A percentile compares a stretch with the other conserved stretches of the same genome.
Conservation (phyloP, 768 basidiomycete genomes). For the Coprinellus aureogranulatus region DNA sequence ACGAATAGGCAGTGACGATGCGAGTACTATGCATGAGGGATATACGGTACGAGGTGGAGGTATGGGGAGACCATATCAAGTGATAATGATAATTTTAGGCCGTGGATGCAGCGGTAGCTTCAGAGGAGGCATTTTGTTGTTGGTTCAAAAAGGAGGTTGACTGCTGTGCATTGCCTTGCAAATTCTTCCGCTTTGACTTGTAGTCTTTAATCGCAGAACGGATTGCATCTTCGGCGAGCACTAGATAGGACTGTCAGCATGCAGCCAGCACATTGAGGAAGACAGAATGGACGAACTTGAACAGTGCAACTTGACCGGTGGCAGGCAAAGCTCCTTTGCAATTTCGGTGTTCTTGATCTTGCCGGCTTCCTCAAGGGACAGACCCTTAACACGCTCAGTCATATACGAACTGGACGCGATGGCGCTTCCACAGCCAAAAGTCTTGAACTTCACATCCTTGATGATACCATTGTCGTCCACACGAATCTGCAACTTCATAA, state of each 20-base stretch:
- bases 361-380: conserved; percentile 90
- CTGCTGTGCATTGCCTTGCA: conserved; percentile 37
- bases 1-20: background rate
- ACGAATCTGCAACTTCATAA: conserved; percentile 99
- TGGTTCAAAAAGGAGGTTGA: conserved; percentile 68
- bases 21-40: background rate
- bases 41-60: background rate
- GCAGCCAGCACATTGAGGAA: conserved; percentile 1
- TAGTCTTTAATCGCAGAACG: conserved; percentile 97
- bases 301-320: conserved; percentile 94
- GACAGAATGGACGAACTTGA: conserved; percentile 65
- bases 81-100: conserved; percentile 3
- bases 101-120: conserved; percentile 22
- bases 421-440: conserved; percentile 97
- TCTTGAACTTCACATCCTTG: conserved; percentile 99
- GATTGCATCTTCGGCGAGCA: conserved; percentile 98
- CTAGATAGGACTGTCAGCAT: conserved; percentile 32
- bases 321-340: conserved; percentile 92
- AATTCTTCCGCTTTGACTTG: conserved; percentile 71
- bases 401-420: conserved; percentile 98
- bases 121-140: conserved; percentile 44
- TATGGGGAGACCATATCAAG: background rate
- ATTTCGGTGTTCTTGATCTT: conserved; percentile 99
- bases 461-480: conserved; percentile 95
- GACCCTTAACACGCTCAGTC: conserved; percentile 96